Evolutionary conservation across 306 rosid genomes (phyloP), one percentile per base, ranked within the genome.

Genomic region (Acacia crassicarpa): DNA sequence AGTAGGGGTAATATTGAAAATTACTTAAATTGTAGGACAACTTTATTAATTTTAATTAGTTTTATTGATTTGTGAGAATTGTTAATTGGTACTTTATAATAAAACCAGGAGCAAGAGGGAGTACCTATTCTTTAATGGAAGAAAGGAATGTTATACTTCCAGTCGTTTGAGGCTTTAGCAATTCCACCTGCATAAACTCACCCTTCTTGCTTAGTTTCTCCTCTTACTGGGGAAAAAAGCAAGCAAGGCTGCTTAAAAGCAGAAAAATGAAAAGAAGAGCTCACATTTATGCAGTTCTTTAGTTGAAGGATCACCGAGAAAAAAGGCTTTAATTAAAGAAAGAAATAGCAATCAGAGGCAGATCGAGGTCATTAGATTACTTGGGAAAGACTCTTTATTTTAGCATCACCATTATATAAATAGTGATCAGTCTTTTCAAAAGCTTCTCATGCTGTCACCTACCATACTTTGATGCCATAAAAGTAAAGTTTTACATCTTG

Each of bases 251-350:
- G 30, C 44, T 20, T 25, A 40, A 78, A 72, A 67, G 68, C 30
- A 20, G 12, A 58, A 56, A 78, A 66, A 78, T n/a, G 63, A 63
- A 53, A 72, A 19, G 75, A 15, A 65, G 46, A 44, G 22, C 67
- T 43, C 51, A 75, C 59, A 44, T 12, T 74, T 49, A 74, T 46
- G 68, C 35, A 78, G 74, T 63, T 71, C 46, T 59, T 77, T 71
- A 82, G 71, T 58, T 44, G 25, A 38, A 35, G 80, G 71, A 78
- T 79, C 80, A 4, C 73, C 67, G 59, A 69, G 48, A 84, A 79
- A 83, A 75, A 74, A 4, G 83, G 83, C 86, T 33, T 61, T 45
- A 72, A 71, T 38, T 38, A 38, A 38, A 77, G 53, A 77, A 35
- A 69, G 45, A 61, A 5, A 5, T 16, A 30, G 22, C 72, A 45